Evolutionary conservation across 805 yeast species (phyloP).

Genomic region (Metschnikowia matae): DNA sequence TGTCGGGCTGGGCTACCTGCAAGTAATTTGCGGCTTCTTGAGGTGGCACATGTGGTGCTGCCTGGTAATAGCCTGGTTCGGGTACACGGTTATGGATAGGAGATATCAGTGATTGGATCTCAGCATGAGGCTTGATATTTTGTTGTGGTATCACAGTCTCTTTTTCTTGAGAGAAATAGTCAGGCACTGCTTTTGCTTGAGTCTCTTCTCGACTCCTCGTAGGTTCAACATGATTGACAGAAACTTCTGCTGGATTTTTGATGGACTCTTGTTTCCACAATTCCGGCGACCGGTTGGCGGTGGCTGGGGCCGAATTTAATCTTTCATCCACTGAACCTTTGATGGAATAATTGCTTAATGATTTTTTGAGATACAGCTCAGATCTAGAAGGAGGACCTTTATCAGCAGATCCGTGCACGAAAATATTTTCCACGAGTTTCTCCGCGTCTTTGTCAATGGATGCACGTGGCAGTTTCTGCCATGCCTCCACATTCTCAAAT

Average conservation of each 20-base stretch:
- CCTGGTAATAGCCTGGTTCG: background rate
- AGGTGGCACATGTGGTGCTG: background rate
- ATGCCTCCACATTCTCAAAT: constrained; percentile 25
- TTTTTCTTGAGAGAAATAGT: background rate
- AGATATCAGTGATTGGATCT: background rate
- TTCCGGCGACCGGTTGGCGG: background rate
- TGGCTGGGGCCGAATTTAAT: background rate
- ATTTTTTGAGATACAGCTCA: background rate
- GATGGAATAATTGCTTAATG: background rate
- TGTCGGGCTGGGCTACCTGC: background rate
- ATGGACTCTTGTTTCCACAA: background rate
- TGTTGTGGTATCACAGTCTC: background rate
- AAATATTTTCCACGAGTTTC: constrained; percentile 39
- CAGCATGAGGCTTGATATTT: background rate
- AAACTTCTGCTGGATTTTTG: background rate
- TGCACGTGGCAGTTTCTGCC: constrained; percentile 26
- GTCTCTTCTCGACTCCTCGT: background rate
- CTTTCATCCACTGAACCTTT: background rate
- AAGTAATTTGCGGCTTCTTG: background rate
- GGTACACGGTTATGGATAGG: background rate
- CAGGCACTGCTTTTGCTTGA: background rate
- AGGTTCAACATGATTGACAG: background rate
- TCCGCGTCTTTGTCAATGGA: constrained; percentile 31
- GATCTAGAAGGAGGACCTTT: background rate
- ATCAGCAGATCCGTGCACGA: constrained; percentile 16